Conservation (phyloP, 768 basidiomycete species). For the Boletus insuetus region DNA sequence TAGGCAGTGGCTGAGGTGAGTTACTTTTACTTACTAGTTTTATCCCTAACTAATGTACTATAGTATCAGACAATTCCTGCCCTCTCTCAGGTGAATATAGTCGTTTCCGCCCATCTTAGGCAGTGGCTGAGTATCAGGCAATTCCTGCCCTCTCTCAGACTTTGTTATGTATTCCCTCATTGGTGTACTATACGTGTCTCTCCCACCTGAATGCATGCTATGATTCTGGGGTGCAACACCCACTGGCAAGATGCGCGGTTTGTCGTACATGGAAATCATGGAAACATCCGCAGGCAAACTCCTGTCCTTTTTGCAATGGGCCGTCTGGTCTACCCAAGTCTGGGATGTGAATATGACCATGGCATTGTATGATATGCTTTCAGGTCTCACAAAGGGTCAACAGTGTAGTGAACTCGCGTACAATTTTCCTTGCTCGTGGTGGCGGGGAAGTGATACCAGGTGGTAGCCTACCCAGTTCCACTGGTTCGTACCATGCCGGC, state of each 20-base stretch:
- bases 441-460: too few relatives aligned
- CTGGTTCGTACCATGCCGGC: too few relatives aligned
- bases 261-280: constrained; percentile 54
- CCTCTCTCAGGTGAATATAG: too few relatives aligned
- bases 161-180: constrained; percentile 86
- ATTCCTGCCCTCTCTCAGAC: too few relatives aligned
- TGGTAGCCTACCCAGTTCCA: too few relatives aligned
- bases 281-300: constrained; percentile 63
- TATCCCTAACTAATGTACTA: too few relatives aligned
- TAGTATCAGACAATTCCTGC: too few relatives aligned
- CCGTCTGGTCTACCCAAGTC: constrained; percentile 78
- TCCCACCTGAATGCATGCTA: constrained; percentile 72
- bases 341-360: constrained; percentile 71
- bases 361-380: constrained; percentile 86
- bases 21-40: too few relatives aligned
- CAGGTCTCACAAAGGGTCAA: constrained; percentile 78
- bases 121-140: too few relatives aligned
- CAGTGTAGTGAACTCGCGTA: constrained; percentile 84
- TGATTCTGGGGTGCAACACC: constrained; percentile 82
- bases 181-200: constrained; percentile 71
- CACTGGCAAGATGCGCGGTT: constrained; percentile 37
- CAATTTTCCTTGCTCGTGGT: too few relatives aligned
- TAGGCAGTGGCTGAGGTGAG: too few relatives aligned
- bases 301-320: constrained; percentile 84
- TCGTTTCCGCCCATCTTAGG: too few relatives aligned